Evolutionary conservation across 2,329 filamentous ascomycete genomes (phyloP).

Genomic region (Cladosporium oxysporum): DNA sequence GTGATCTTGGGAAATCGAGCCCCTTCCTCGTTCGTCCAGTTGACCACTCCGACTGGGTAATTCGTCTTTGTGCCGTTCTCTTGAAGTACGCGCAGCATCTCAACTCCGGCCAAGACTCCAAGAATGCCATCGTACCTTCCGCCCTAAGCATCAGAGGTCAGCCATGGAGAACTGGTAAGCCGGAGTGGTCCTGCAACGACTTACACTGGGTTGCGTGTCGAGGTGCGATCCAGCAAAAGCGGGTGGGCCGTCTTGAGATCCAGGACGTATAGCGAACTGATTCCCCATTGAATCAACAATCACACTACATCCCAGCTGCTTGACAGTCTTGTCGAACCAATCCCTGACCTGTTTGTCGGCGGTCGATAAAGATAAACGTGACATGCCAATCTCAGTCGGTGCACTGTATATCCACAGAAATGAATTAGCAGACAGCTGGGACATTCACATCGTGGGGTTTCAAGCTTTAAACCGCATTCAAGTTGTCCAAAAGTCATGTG

Average conservation of each 20-base stretch:
- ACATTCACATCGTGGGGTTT: not conserved
- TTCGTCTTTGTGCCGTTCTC: slow-evolving; percentile 71
- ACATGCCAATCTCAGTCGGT: slow-evolving; percentile 72
- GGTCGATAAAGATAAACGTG: slow-evolving; percentile 69
- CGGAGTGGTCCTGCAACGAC: too few species aligned
- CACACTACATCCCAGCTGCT: slow-evolving; percentile 65
- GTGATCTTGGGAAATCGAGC: slow-evolving; percentile 77
- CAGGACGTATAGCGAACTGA: slow-evolving; percentile 71
- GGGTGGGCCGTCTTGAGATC: slow-evolving; percentile 59
- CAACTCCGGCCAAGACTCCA: not conserved
- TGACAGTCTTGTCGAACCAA: slow-evolving; percentile 70
- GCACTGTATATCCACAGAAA: too few species aligned
- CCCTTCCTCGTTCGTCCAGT: slow-evolving; percentile 83
- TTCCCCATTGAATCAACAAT: slow-evolving; percentile 77
- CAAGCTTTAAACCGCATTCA: not conserved
- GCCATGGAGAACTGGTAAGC: too few species aligned
- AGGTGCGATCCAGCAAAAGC: slow-evolving; percentile 71
- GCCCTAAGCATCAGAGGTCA: too few species aligned
- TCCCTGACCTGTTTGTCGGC: slow-evolving; percentile 70
- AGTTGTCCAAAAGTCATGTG: not conserved
- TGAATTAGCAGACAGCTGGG: not conserved
- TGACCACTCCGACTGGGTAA: slow-evolving; percentile 71
- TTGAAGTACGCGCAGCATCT: slow-evolving; percentile 58
- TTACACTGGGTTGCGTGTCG: slow-evolving; percentile 57
- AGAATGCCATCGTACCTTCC: slow-evolving; percentile 60